Conservation (phyloP, 106 monocot species). For the Dendrobium catenatum region DNA sequence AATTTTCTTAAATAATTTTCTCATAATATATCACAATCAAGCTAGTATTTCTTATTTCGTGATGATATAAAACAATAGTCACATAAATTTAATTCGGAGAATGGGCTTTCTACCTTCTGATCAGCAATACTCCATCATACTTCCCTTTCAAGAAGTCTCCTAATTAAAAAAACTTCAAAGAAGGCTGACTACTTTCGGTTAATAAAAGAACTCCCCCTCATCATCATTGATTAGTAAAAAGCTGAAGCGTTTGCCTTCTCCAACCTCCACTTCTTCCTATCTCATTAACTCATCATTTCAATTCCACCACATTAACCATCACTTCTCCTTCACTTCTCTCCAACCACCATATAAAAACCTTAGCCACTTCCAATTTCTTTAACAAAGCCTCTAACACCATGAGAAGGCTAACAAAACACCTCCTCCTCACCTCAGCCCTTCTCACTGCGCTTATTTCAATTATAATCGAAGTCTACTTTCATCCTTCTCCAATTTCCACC, state of each 20-base stretch:
- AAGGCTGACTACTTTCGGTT: neutral
- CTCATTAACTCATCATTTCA: neutral
- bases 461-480: constrained; percentile 16
- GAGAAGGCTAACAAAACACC: neutral
- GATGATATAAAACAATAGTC: no score
- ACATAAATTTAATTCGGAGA: no score
- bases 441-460: constrained; percentile 37
- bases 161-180: neutral
- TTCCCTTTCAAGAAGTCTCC: no score
- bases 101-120: no score
- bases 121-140: neutral
- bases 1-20: no score
- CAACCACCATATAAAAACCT: neutral
- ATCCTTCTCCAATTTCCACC: constrained; percentile 1
- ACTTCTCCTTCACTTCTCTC: neutral
- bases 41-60: no score
- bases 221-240: neutral
- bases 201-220: neutral
- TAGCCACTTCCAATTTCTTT: neutral
- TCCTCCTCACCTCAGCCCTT: constrained; percentile 32
- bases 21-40: no score
- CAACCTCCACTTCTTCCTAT: neutral
- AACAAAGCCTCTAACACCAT: neutral
- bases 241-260: neutral
- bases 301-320: neutral